Base-by-base conservation (phyloP, 345 rosid species). In the Kernera saxatilis region DNA sequence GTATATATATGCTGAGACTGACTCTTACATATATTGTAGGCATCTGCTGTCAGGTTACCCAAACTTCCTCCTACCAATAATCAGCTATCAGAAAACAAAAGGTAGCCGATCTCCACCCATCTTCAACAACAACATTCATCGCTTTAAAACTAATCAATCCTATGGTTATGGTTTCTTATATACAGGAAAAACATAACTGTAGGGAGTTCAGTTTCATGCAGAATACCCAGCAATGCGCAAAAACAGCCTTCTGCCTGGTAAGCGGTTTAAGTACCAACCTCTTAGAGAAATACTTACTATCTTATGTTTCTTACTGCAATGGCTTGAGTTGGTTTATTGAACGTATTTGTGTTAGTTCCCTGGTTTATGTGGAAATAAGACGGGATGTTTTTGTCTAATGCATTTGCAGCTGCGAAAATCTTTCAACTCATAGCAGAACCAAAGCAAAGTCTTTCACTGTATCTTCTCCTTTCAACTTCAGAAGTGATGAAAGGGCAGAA, bases 401-500 rank as follows among this genome's bases (percentile, higher is more conserved):
- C n/a, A 30, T 18, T 71, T 43, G 70, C 82, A 88, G 91, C 67
- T 6, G 67, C 67, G 71, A 74, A 27, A 83, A 71, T 71, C 53
- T 83, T 80, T 56, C 83, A 21, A 84, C 9, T 53, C 48, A 76
- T 23, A 75, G 67, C 60, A 79, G 72, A 77, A 71, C 75, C 80
- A 88, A 78, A 79, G 49, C 72, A 67, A 79, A 44, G 54, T 67
- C 89, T 33, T 55, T 84, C 55, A 75, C 74, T 71, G 50, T 77
- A 27, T 80, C 84, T 30, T 71, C 78, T 49, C 89, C 93, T 23
- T 94, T 89, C 78, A 80, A 82, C 77, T 86, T 91, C 79, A 85
- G 87, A 75, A 88, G 92, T 30, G 98, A 82, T 69, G 96, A 91
- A 81, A 82, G 97, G 68, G 97, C 90, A 8, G 83, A 81, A 56